These are phyloP conservation scores for Ambispora gerdemannii DNA, from an alignment of 192 early-diverging fungal species.

Conservation along the genomic window DNA sequence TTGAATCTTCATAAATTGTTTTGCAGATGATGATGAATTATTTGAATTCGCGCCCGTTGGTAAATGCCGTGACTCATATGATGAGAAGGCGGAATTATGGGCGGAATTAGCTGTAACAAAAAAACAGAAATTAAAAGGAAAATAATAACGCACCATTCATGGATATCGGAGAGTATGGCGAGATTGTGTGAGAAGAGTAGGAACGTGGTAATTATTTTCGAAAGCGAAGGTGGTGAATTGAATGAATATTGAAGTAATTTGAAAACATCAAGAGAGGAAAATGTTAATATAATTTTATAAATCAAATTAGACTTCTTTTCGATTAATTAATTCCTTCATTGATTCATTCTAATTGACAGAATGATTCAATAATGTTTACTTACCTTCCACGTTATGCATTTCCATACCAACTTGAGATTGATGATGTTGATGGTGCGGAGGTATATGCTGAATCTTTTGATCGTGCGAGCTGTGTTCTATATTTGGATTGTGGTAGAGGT, in stretches of 20 bases:
- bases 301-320: no score
- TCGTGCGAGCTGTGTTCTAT: conserved; percentile 22
- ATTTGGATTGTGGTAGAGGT: conserved; percentile 34
- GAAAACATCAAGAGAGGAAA: no score
- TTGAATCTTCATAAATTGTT: conserved; percentile 26
- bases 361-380: no score
- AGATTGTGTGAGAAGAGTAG: neutral
- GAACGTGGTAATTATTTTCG: neutral
- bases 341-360: no score
- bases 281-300: no score
- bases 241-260: no score
- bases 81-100: conserved; percentile 29
- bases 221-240: neutral
- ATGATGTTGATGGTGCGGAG: conserved; percentile 25
- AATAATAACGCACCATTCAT: neutral
- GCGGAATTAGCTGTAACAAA: conserved; percentile 13
- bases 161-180: neutral
- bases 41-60: neutral
- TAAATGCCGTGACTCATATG: conserved; percentile 30
- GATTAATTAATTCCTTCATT: no score
- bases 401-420: conserved; percentile 25
- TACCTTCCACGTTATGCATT: conserved; percentile 30
- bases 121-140: neutral
- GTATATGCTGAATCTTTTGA: conserved; percentile 21
- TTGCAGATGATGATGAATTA: neutral